Base-by-base conservation (phyloP, 2,329 filamentous ascomycete genomes). In the Coleophoma eucalyptorum region DNA sequence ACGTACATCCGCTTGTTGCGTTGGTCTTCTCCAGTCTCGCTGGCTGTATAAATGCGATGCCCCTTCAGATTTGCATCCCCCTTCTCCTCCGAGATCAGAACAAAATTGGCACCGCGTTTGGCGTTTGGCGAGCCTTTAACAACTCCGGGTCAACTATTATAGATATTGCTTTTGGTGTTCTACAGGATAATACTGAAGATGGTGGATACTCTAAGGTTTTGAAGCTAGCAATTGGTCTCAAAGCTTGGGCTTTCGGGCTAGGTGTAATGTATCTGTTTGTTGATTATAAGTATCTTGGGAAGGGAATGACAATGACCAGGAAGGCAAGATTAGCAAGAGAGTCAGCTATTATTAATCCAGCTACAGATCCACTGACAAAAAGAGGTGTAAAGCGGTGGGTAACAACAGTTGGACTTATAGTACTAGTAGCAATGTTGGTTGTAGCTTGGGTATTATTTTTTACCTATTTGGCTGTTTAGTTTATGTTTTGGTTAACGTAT, bases 71-170 rank as follows among this genome's bases (percentile, higher is more conserved):
- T 3, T 63, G 60, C 1, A 64, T 63, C 31, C 62, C 58, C 1
- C 50, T 63, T 0, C 58, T 63, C 31, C 57, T 60, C 2, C 53
- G 57, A 1, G 54, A 48, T 43, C 62, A 63, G 33, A 19, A 54
- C 11, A 52, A 63, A 45, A 51, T 64, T 5, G 61, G 62, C 7
- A 60, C 63, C 1, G 59, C 56, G 1, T 57, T 64, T 26, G 59
- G 62, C 12, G 59, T 64, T 40, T 64, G 61, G 62, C 62, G 63
- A 51, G 55, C 58, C 1, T 63, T 63, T 34, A 64, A 64, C 51
- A 64, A 64, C 41, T 57, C 57, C 37, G 58, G 56, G 19, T 62
- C 57, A 20, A 60, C 63, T 15, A 51, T 64, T 19, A 58, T 64
- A 11, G 62, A 64, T 37, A 64, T 63, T 58, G 62, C 63, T 47